Evolutionary conservation across 2,329 filamentous ascomycete species (phyloP), one percentile per base, ranked within the genome.

Genomic region (Pseudopithomyces chartarum): DNA sequence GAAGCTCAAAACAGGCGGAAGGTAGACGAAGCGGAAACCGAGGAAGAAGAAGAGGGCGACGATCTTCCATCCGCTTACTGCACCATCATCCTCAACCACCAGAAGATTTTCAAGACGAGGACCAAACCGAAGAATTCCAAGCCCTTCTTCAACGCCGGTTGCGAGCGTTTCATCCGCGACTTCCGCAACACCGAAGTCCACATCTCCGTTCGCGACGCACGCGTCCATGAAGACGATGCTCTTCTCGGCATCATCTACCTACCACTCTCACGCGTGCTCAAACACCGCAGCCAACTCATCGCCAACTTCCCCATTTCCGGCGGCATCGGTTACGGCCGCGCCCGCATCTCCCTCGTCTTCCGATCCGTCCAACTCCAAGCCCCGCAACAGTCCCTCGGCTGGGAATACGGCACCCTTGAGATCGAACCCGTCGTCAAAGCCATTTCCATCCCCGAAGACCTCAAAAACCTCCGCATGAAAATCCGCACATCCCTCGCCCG

Each of bases 61-160:
- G 83, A 86, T 43, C 77, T 91, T 38, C 90, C 89, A 0, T 89
- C 87, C 46, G 81, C 86, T 23, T 92, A 91, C 69, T 90, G 88
- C 70, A 90, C 83, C 32, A 84, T 92, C 63, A 89, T 91, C 42
- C 75, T 92, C 62, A 91, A 92, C 68, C 88, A 92, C 67, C 83
- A 84, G 61, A 91, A 84, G 56, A 76, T 84, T 12, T 92, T 88
- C 76, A 87, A 84, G 64, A 90, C 89, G 1, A 80, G 90, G 15
- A 90, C 89, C 0, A 92, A 92, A 74, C 89, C 90, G 1, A 90
- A 91, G 76, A 91, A 91, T 59, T 83, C 86, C 0, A 91, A 90
- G 65, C 90, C 90, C 0, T 92, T 91, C 73, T 92, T 90, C 80
- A 92, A 92, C 61, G 89, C 90, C 2, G 87, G 87, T 6, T 90